These are phyloP conservation scores for Pinus albicaulis DNA, from an alignment of 75 land plant species.

Conservation along the genomic window DNA sequence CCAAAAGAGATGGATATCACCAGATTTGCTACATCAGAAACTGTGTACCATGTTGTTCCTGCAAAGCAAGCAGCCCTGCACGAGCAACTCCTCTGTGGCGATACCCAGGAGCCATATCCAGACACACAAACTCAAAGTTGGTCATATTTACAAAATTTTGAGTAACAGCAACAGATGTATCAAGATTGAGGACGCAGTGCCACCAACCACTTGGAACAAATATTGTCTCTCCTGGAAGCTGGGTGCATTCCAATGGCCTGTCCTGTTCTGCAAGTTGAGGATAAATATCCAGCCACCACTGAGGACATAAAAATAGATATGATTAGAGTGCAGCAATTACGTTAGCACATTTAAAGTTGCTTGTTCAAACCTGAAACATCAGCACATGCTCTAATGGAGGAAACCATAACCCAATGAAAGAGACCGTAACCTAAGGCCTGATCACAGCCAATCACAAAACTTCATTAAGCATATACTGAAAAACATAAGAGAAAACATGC, in stretches of 20 bases:
- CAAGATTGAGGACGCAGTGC: conserved; percentile 98
- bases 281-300: conserved; percentile 99
- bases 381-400: background rate
- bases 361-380: conserved; percentile 1
- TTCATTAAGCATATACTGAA: conserved; percentile 2
- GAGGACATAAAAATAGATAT: conserved; percentile 14
- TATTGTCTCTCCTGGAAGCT: conserved; percentile 95
- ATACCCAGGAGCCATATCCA: conserved; percentile 97
- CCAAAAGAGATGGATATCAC: background rate
- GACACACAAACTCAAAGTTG: conserved; percentile 92
- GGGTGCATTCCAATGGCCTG: conserved; percentile 94
- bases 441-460: background rate
- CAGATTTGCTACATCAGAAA: background rate
- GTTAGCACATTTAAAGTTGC: background rate
- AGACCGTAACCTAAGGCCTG: background rate
- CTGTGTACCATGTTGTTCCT: conserved; percentile 19
- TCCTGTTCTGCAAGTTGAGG: conserved; percentile 79
- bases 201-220: conserved; percentile 99
- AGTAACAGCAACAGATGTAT: conserved; percentile 88
- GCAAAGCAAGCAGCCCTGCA: conserved; percentile 87
- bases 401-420: background rate
- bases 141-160: conserved; percentile 90
- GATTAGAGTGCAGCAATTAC: background rate
- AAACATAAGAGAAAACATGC: background rate
- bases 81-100: conserved; percentile 93